Conservation (phyloP, 2,329 filamentous ascomycete genomes). For the Diaporthe longicolla region DNA sequence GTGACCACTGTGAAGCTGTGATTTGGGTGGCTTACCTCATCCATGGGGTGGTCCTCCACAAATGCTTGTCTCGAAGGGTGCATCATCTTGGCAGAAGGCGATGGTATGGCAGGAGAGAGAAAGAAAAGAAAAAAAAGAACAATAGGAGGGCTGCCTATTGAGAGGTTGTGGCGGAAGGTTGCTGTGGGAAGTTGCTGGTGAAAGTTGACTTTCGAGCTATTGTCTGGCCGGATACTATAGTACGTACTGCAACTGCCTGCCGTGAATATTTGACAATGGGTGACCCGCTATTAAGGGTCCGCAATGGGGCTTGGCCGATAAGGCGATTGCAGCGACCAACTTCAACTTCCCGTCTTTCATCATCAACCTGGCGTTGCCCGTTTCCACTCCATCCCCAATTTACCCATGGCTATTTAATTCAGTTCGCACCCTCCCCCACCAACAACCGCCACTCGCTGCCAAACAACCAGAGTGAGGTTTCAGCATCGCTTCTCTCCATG, state of each 20-base stretch:
- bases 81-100: conserved; percentile 66
- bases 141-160: conserved; percentile 3
- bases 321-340: conserved; percentile 34
- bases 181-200: conserved; percentile 1
- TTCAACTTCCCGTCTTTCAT: conserved; percentile 31
- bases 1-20: conserved; percentile 33
- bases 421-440: conserved; percentile 10
- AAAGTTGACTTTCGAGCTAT: conserved; percentile 28
- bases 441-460: not conserved
- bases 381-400: conserved; percentile 33
- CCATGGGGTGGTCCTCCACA: conserved; percentile 82
- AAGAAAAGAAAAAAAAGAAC: not conserved
- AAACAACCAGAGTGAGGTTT: conserved; percentile 8
- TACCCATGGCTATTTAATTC: conserved; percentile 18
- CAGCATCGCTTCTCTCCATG: conserved; percentile 40
- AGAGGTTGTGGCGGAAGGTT: not conserved
- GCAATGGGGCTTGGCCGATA: conserved; percentile 21
- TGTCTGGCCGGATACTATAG: conserved; percentile 17
- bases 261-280: not conserved
- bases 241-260: conserved; percentile 16
- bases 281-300: not conserved
- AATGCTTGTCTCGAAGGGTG: conserved; percentile 94
- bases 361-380: conserved; percentile 12
- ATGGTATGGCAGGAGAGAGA: not conserved
- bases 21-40: conserved; percentile 68